Base-by-base conservation (phyloP, 495 filamentous ascomycete species). In the Clavariopsis aquatica region DNA sequence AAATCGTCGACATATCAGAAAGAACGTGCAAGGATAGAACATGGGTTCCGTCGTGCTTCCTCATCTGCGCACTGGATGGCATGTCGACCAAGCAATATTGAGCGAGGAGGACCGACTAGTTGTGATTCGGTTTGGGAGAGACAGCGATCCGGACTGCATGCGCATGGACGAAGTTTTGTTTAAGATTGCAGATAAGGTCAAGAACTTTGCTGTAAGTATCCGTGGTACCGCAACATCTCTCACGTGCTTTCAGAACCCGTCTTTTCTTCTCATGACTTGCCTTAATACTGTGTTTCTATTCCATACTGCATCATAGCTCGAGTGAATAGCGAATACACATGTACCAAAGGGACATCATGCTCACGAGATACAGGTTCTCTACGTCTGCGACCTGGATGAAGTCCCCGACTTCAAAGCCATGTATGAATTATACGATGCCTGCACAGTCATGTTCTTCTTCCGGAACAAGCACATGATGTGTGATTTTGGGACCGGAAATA, bases 381-480 rank as follows among this genome's bases (percentile, higher is more conserved):
- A 98, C 78, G 85, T 98, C 57, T 98, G 95, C 83, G 95, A 98
- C 76, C 85, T 96, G 64, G 93, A 98, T 71, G 84, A 94, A 74
- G 92, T 96, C 1, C 92, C 93, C 20, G 94, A 98, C 74, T 98
- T 98, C 82, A 98, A 95, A 29, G 45, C 89, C 69, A 98, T 98
- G 95, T 94, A 83, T 69, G 80, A 85, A 60, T 80, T 86, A 43
- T 86, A 85, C 77, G 83, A 85, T 66, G 77, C 84, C 1, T 77
- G 85, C 63, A 83, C 83, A 2, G 65, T 85, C 51, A 86, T 87
- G 83, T 96, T 94, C 82, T 98, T 98, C 83, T 98, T 93, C 78
- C 84, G 94, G 51, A 98, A 98, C 75, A 98, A 97, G 77, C 92
- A 98, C 76, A 98, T 98, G 88, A 94, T 95, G 90, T 93, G 89